These are phyloP conservation scores for Phytopythium montanum DNA, from an alignment of 352 stramenopile genomes.

Conservation along the genomic window DNA sequence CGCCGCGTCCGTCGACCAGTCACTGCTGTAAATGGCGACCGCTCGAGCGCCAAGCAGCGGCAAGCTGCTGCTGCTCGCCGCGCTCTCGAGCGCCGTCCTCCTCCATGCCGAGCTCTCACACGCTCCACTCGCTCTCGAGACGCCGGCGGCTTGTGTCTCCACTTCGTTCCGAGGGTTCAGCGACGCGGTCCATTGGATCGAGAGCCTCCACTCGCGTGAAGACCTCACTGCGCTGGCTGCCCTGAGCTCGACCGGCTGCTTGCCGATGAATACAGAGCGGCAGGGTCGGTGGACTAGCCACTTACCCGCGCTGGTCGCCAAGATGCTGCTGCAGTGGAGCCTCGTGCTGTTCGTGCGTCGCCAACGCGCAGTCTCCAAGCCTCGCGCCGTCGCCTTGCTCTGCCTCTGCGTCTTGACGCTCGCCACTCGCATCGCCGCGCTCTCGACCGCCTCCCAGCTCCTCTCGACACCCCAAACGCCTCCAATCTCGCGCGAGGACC, in stretches of 20 bases:
- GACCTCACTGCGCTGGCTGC: constrained; percentile 30
- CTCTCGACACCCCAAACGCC: constrained; percentile 10
- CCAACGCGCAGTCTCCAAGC: constrained; percentile 24
- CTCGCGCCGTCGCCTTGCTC: constrained; percentile 27
- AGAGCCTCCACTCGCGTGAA: constrained; percentile 36
- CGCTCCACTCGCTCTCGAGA: constrained; percentile 31
- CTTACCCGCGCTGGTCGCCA: constrained; percentile 26
- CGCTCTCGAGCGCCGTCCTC: constrained; percentile 22
- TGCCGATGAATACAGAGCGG: not conserved
- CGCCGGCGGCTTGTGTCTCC: constrained; percentile 3
- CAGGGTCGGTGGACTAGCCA: constrained; percentile 16
- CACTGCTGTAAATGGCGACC: not conserved
- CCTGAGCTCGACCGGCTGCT: not conserved
- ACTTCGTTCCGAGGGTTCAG: constrained; percentile 40
- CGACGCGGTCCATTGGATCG: constrained; percentile 49
- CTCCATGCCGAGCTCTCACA: constrained; percentile 23
- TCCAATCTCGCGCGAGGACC: not conserved
- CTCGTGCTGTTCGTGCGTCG: constrained; percentile 46
- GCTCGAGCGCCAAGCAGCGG: constrained; percentile 3
- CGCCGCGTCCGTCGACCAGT: not conserved
- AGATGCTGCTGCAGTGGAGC: constrained; percentile 42
- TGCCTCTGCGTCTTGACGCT: constrained; percentile 44
- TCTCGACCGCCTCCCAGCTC: constrained; percentile 35
- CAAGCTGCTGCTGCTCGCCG: constrained; percentile 21
- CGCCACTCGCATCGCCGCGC: constrained; percentile 43